Percentiles rank a stretch among this genome's conserved stretches.
phyloP scores from a whole-genome alignment of 2,329 filamentous ascomycete genomes.

The Fusarium sulawesiense region DNA sequence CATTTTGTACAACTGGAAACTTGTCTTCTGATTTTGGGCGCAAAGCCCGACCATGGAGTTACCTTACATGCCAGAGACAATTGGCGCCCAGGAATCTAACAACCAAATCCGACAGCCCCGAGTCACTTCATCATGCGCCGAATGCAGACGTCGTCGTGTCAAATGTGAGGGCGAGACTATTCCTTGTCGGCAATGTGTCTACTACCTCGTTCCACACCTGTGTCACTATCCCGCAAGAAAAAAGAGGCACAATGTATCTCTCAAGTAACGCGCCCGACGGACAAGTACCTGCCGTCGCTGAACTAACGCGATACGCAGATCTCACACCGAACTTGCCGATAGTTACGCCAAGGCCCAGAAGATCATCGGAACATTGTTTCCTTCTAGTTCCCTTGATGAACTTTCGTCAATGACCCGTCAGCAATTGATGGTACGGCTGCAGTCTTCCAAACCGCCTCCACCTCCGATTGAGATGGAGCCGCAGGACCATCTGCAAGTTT shows the following conservation, averaged over 20 bases:
- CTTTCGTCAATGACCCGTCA: slow-evolving; percentile 4
- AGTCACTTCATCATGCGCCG: slow-evolving; percentile 14
- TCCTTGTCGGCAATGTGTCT: slow-evolving; percentile 19
- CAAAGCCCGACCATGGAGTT: neutral
- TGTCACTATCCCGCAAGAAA: slow-evolving; percentile 19
- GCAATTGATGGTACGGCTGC: neutral
- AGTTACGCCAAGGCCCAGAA: neutral
- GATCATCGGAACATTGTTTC: slow-evolving; percentile 1
- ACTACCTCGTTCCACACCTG: slow-evolving; percentile 19
- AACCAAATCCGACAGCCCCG: neutral
- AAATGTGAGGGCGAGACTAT: slow-evolving; percentile 11
- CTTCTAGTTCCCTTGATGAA: neutral
- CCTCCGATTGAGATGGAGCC: neutral
- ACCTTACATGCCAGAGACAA: neutral
- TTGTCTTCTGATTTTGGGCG: neutral
- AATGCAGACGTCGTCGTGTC: slow-evolving; percentile 20
- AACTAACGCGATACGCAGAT: neutral
- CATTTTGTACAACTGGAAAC: neutral
- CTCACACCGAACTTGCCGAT: slow-evolving; percentile 2
- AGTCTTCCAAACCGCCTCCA: neutral
- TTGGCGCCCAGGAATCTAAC: neutral
- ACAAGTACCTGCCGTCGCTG: neutral
- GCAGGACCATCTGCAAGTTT: neutral
- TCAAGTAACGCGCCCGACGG: neutral
- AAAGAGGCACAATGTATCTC: slow-evolving; percentile 6